phyloP scores from a whole-genome alignment of 352 stramenopile genomes.

The Globisporangium solare region DNA sequence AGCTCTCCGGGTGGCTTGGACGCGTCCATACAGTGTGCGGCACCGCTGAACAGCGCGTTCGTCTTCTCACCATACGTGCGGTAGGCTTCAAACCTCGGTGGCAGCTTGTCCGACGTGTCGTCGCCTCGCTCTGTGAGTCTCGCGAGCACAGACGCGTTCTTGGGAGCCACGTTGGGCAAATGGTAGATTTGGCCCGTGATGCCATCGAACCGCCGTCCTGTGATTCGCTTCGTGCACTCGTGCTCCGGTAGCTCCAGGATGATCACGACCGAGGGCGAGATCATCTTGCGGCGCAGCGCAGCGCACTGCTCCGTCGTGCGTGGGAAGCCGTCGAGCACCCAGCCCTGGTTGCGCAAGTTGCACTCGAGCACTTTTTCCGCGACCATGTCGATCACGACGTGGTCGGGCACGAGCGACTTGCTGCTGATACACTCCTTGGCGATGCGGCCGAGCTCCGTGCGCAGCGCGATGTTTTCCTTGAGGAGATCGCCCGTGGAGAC shows the following conservation, averaged over 20 bases:
- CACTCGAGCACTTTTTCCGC: conserved; percentile 46
- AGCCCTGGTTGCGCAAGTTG: conserved; percentile 30
- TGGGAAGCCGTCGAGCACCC: conserved; percentile 74
- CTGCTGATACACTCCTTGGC: conserved; percentile 65
- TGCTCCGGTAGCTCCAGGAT: conserved; percentile 45
- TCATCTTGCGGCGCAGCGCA: conserved; percentile 37
- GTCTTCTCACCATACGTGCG: conserved; percentile 48
- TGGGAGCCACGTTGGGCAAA: conserved; percentile 30
- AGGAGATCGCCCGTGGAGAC: conserved; percentile 66
- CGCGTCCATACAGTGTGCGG: conserved; percentile 45
- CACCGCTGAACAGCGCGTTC: conserved; percentile 35
- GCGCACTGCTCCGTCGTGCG: conserved; percentile 56
- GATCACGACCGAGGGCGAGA: conserved; percentile 49
- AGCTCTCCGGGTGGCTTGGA: conserved; percentile 25
- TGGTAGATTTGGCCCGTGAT: conserved; percentile 66
- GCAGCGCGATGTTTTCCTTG: conserved; percentile 61
- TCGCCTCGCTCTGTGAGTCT: conserved; percentile 57
- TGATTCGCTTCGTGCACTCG: conserved; percentile 48
- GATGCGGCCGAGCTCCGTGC: conserved; percentile 43
- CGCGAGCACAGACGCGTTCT: conserved; percentile 33
- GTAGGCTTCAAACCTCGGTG: conserved; percentile 64
- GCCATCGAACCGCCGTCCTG: conserved; percentile 51
- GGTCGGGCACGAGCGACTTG: conserved; percentile 63
- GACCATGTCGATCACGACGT: conserved; percentile 77
- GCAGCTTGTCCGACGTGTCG: conserved; percentile 48